phyloP scores from a whole-genome alignment of 768 basidiomycete genomes.

The Pisolithus tinctorius region DNA sequence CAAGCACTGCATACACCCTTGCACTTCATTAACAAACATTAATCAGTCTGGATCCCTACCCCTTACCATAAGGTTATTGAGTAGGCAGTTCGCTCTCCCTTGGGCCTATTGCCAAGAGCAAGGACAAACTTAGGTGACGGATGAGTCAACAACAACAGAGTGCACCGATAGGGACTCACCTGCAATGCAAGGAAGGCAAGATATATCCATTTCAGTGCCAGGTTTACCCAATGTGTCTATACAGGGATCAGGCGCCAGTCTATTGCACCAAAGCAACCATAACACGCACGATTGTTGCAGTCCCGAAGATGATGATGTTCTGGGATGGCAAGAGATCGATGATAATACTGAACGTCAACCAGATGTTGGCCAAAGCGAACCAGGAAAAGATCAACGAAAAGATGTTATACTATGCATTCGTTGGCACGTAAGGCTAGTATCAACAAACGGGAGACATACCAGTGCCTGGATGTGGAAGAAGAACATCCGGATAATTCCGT shows the following conservation, averaged over 20 bases:
- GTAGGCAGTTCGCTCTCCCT: conserved; percentile 77
- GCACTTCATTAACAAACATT: conserved; percentile 3
- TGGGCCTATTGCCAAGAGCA: conserved; percentile 77
- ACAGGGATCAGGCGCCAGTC: conserved; percentile 1
- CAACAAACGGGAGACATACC: conserved; percentile 38
- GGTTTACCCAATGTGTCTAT: conserved; percentile 87
- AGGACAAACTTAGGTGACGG: conserved; percentile 46
- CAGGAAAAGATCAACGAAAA: conserved; percentile 84
- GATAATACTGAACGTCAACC: conserved; percentile 95
- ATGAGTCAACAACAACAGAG: not conserved
- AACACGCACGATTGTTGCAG: conserved; percentile 51
- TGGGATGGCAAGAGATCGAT: conserved; percentile 72
- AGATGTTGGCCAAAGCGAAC: conserved; percentile 89
- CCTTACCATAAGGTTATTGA: conserved; percentile 63
- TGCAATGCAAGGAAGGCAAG: conserved; percentile 78
- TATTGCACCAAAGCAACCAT: not conserved
- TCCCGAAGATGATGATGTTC: conserved; percentile 63
- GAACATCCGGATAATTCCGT: conserved; percentile 89
- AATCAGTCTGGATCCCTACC: not conserved
- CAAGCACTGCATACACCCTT: conserved; percentile 79
- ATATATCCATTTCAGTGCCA: conserved; percentile 81
- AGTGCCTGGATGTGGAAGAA: conserved; percentile 93
- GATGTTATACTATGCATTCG: conserved; percentile 63
- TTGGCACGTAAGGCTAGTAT: not conserved
- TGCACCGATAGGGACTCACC: conserved; percentile 25